Evolutionary conservation across 805 yeast species (phyloP).

Genomic region (Sungouiella blattae): DNA sequence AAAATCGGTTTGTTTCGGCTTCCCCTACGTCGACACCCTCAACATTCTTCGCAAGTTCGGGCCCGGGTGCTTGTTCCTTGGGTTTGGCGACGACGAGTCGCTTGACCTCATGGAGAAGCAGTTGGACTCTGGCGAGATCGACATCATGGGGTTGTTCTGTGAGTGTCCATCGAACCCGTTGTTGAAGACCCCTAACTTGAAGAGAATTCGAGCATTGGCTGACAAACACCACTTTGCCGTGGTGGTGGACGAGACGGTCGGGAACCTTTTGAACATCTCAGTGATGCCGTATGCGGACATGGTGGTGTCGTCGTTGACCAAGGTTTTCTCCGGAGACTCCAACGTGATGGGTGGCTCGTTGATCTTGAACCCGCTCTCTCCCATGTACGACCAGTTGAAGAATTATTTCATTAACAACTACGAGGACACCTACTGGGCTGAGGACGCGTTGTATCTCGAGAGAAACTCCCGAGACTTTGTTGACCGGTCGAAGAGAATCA

Average conservation of each 20-base stretch:
- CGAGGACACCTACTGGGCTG: slow-evolving; percentile 82
- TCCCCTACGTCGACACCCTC: slow-evolving; percentile 91
- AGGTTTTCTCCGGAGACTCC: slow-evolving; percentile 90
- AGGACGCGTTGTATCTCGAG: slow-evolving; percentile 89
- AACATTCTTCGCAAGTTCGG: slow-evolving; percentile 87
- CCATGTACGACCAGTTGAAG: slow-evolving; percentile 48
- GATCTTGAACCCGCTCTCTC: slow-evolving; percentile 67
- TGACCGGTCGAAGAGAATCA: slow-evolving; percentile 53
- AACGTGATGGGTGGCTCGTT: slow-evolving; percentile 94
- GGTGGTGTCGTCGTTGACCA: slow-evolving; percentile 82
- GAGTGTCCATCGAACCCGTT: slow-evolving; percentile 97
- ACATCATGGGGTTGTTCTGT: slow-evolving; percentile 75
- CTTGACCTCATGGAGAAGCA: slow-evolving; percentile 60
- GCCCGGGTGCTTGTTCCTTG: slow-evolving; percentile 82
- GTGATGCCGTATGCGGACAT: slow-evolving; percentile 82
- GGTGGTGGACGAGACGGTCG: slow-evolving; percentile 92
- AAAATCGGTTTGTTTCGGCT: slow-evolving; percentile 91
- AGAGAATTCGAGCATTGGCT: slow-evolving; percentile 60
- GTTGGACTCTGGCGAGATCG: slow-evolving; percentile 52
- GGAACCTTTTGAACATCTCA: slow-evolving; percentile 82
- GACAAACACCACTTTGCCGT: slow-evolving; percentile 70
- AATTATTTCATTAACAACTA: slow-evolving; percentile 48
- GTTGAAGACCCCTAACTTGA: slow-evolving; percentile 76
- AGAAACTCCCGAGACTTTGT: slow-evolving; percentile 90
- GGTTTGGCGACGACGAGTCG: slow-evolving; percentile 73